Conservation (phyloP, 148 eudicot genomes). For the Nyssa sinensis region DNA sequence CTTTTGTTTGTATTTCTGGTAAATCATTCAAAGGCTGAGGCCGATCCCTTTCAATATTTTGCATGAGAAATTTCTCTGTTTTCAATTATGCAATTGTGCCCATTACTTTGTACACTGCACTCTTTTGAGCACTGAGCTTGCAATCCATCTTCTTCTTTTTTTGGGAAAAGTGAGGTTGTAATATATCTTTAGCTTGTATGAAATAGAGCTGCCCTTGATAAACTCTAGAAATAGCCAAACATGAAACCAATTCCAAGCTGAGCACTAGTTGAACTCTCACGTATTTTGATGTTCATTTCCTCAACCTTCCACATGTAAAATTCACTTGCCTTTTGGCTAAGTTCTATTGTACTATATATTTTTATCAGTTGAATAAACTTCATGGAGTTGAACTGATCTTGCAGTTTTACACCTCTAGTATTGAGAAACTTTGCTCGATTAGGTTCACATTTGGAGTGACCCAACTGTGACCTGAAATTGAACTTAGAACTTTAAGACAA, state of each 20-base stretch:
- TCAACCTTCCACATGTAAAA: neutral
- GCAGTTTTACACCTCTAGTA: neutral
- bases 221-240: neutral
- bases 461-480: neutral
- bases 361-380: too few species aligned
- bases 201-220: neutral
- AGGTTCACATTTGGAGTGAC: neutral
- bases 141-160: too few species aligned
- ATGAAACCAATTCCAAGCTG: neutral
- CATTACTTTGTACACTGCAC: neutral
- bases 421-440: neutral
- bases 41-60: neutral
- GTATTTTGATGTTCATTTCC: neutral
- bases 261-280: neutral
- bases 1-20: neutral
- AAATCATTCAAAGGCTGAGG: neutral
- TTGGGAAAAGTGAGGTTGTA: too few species aligned
- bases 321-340: neutral
- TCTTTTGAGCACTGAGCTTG: neutral
- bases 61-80: neutral
- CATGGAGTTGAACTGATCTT: neutral
- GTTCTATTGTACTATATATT: too few species aligned
- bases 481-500: neutral
- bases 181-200: neutral
- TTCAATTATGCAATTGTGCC: neutral